A percentile compares a stretch with the other conserved stretches of the same genome.
phyloP scores from a whole-genome alignment of 1,284 basidiomycete genomes.

The Cutaneotrichosporon sp. region DNA sequence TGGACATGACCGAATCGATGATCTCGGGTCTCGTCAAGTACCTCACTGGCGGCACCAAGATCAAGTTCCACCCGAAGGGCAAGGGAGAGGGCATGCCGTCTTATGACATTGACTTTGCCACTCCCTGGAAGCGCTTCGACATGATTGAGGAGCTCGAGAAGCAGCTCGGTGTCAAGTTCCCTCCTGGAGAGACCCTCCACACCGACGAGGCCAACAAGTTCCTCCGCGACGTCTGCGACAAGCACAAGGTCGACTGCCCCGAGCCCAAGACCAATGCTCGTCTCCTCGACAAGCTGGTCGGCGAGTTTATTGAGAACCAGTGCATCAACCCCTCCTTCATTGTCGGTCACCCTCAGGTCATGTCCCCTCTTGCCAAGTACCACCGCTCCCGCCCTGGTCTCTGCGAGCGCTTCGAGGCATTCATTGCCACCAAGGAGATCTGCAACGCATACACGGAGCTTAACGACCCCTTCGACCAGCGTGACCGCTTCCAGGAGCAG shows the following conservation, averaged over 20 bases:
- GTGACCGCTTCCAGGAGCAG: constrained; percentile 94
- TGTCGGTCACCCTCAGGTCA: constrained; percentile 97
- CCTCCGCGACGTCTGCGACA: constrained; percentile 74
- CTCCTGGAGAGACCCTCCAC: constrained; percentile 84
- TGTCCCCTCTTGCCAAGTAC: constrained; percentile 97
- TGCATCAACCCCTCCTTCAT: constrained; percentile 98
- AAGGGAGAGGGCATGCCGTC: constrained; percentile 64
- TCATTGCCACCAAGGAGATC: constrained; percentile 97
- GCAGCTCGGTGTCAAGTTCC: constrained; percentile 89
- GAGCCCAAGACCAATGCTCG: constrained; percentile 95
- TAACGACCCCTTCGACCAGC: constrained; percentile 96
- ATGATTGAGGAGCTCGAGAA: constrained; percentile 97
- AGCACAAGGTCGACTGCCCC: constrained; percentile 97
- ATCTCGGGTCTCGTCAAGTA: constrained; percentile 88
- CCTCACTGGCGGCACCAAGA: constrained; percentile 74
- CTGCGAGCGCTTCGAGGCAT: constrained; percentile 97
- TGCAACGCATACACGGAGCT: constrained; percentile 98
- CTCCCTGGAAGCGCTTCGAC: constrained; percentile 99
- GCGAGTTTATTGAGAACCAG: constrained; percentile 94
- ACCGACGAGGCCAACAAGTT: constrained; percentile 85
- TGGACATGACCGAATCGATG: constrained; percentile 94
- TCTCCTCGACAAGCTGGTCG: constrained; percentile 96
- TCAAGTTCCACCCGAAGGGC: constrained; percentile 89
- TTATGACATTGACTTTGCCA: constrained; percentile 80
- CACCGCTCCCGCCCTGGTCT: constrained; percentile 88